Evolutionary conservation across 2,329 filamentous ascomycete species (phyloP), one percentile per base, ranked within the genome.

Genomic region (Colletotrichum sp.): DNA sequence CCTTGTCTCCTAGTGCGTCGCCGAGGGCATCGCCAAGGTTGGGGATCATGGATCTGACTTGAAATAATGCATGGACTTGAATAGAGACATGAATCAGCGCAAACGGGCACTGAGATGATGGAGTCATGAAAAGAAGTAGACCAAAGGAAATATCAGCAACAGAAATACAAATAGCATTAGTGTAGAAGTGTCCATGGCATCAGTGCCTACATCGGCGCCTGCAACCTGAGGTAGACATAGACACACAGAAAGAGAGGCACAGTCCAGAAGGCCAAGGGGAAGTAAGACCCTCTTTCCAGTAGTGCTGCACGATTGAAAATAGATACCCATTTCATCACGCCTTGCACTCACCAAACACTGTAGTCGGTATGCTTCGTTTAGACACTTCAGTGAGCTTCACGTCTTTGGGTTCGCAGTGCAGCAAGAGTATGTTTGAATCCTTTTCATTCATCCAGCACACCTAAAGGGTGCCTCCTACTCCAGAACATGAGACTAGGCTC

Each of bases 401-500:
- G 27, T 28, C 32, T 3, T 39, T 22, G 27, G 6, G 3, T 8
- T 6, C 19, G 8, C n/a, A 19, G 7, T 32, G 32, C 28, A 61
- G 3, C 19, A 30, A 36, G 8, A 12, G 19, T 59, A 22, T n/a
- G 63, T 59, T 64, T 72, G 55, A 48, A 72, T 55, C 27, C 39
- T 67, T 68, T 71, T 64, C 55, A 72, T 75, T 75, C 55, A 48
- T 63, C 19, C 36, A 19, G 39, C 36, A 72, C 72, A 72, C 30
- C 1, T 15, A 19, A 8, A 13, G 44, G 48, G 57, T 34, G 28
- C 9, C 32, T 55, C 36, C 59, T 48, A 59, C 64, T 60, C 30
- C 70, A 61, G 22, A 75, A 76, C 64, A 74, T 60, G 34, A 67
- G 13, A 63, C 25, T 71, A 27, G 63, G 61, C 61, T 67, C 52